These are phyloP conservation scores for Clitoria ternatea DNA, from an alignment of 306 rosid genomes.

Conservation along the genomic window DNA sequence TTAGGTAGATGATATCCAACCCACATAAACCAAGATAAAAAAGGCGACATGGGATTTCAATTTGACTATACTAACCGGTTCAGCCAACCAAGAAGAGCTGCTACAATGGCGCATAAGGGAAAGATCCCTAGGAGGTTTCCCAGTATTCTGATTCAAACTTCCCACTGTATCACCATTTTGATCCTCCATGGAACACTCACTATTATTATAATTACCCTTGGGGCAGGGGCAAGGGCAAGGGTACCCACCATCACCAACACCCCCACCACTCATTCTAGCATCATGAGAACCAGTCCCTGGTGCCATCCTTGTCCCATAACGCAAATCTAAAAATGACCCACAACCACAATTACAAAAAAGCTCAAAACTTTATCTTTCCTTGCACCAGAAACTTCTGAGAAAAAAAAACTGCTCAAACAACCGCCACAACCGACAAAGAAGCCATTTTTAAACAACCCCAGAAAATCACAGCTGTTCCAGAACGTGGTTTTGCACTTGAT, in stretches of 20 bases:
- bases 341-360: slow-evolving; percentile 3
- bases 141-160: slow-evolving; percentile 29
- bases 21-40: not conserved
- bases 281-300: slow-evolving; percentile 30
- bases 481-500: slow-evolving; percentile 27
- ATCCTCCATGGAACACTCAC: slow-evolving; percentile 44
- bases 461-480: slow-evolving; percentile 26
- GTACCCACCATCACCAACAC: slow-evolving; percentile 14
- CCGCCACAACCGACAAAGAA: slow-evolving; percentile 16
- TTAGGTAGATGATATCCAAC: not conserved
- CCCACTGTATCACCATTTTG: slow-evolving; percentile 39
- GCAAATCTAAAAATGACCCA: slow-evolving; percentile 13
- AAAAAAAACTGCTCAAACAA: slow-evolving; percentile 11
- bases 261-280: slow-evolving; percentile 13
- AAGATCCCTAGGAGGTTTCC: slow-evolving; percentile 58
- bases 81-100: slow-evolving; percentile 50
- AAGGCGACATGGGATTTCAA: not conserved
- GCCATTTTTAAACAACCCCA: slow-evolving; percentile 18
- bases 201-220: slow-evolving; percentile 13
- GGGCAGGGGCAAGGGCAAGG: slow-evolving; percentile 20
- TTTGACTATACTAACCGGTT: slow-evolving; percentile 39
- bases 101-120: slow-evolving; percentile 44
- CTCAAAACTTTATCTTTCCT: not conserved
- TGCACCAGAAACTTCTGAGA: not conserved
- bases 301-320: slow-evolving; percentile 42